Percentiles rank a stretch among this genome's conserved stretches.
Conservation (phyloP, 2,329 filamentous ascomycete genomes). For the Chaetomiaceae sp. region DNA sequence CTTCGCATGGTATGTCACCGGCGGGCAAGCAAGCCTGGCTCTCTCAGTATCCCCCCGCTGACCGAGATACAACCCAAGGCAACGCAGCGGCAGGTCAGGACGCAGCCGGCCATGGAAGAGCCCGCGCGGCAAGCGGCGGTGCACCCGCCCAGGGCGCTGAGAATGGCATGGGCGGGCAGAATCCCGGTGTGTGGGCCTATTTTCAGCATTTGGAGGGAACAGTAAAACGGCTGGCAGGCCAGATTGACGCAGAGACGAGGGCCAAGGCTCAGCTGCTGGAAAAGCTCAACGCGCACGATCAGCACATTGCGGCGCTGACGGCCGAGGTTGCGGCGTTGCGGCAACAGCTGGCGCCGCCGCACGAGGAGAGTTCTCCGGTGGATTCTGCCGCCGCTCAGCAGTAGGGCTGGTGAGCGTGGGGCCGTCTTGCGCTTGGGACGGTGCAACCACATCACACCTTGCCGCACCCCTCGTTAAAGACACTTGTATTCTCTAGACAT, state of each 20-base stretch:
- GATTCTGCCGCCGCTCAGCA: conserved; percentile 8
- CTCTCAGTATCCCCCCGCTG: conserved; percentile 30
- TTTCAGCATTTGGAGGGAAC: conserved; percentile 65
- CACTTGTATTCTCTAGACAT: neutral
- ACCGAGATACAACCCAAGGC: conserved; percentile 40
- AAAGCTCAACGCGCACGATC: conserved; percentile 25
- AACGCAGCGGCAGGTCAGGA: conserved; percentile 17
- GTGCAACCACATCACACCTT: neutral
- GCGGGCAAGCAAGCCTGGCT: conserved; percentile 29
- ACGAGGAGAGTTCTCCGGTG: neutral
- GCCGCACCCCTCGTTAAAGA: neutral
- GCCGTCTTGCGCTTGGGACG: neutral
- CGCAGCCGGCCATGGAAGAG: conserved; percentile 35
- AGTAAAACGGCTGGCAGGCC: conserved; percentile 27
- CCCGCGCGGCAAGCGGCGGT: conserved; percentile 38
- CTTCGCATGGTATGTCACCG: conserved; percentile 35
- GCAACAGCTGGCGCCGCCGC: conserved; percentile 17
- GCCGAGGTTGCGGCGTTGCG: conserved; percentile 23
- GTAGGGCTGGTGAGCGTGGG: conserved; percentile 7
- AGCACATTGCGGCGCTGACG: conserved; percentile 22
- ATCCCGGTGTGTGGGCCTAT: conserved; percentile 66
- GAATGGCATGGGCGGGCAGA: conserved; percentile 59
- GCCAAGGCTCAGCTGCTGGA: conserved; percentile 24
- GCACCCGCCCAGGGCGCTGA: conserved; percentile 38
- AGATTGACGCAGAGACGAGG: conserved; percentile 19